phyloP scores from a whole-genome alignment of 1,284 basidiomycete genomes.

The Leccinum fallax region DNA sequence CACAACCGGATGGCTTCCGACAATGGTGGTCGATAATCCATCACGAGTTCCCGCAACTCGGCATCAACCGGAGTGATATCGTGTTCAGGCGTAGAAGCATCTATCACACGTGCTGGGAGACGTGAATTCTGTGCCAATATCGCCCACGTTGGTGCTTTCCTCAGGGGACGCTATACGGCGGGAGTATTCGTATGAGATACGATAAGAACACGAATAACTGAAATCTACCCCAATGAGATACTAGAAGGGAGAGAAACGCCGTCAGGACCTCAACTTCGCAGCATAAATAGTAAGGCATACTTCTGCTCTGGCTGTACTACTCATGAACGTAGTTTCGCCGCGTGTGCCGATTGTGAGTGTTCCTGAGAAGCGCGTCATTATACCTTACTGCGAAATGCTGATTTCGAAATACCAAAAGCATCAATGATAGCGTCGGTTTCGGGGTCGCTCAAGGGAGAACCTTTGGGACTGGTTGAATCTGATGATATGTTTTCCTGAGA shows the following conservation, averaged over 20 bases:
- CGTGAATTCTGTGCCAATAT: conserved; percentile 30
- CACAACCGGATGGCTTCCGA: conserved; percentile 56
- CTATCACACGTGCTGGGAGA: conserved; percentile 37
- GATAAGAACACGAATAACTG: conserved; percentile 13
- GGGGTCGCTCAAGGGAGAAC: conserved; percentile 7
- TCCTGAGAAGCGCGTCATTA: conserved; percentile 38
- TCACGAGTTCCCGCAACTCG: conserved; percentile 43
- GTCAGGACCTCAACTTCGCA: conserved; percentile 6
- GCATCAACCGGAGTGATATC: conserved; percentile 35
- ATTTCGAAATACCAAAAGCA: conserved; percentile 51
- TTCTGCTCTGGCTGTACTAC: conserved; percentile 65
- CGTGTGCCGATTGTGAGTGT: conserved; percentile 58
- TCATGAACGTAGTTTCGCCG: conserved; percentile 59
- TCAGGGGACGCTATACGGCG: conserved; percentile 17
- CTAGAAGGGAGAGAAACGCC: conserved; percentile 32
- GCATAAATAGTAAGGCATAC: conserved; percentile 36
- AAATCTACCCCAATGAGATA: conserved; percentile 51
- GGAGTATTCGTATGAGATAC: background rate
- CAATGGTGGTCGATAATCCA: conserved; percentile 48
- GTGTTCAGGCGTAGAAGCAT: conserved; percentile 35
- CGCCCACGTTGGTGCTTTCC: conserved; percentile 21
- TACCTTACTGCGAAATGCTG: background rate
- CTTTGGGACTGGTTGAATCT: background rate
- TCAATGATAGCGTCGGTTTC: conserved; percentile 55
- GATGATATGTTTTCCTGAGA: conserved; percentile 20